These are phyloP conservation scores for Chlorella vulgaris DNA, from an alignment of 139 green algal species.

Conservation along the genomic window DNA sequence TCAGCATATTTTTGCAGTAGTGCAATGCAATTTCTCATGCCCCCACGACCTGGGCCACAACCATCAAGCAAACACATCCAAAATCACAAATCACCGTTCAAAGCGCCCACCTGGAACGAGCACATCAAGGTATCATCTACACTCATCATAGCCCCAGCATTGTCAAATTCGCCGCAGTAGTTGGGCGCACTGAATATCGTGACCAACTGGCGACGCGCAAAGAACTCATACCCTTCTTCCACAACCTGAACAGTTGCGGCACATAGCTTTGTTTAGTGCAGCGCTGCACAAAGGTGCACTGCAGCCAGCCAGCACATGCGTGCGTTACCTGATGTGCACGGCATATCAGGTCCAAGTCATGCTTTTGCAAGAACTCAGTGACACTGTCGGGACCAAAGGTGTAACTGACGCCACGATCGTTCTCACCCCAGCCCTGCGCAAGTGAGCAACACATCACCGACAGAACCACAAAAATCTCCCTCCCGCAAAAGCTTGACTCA, in stretches of 20 bases:
- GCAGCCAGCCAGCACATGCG: background rate
- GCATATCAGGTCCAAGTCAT: conserved; percentile 98
- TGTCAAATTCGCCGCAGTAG: conserved; percentile 99
- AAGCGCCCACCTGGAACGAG: conserved; percentile 88
- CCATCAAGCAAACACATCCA: background rate
- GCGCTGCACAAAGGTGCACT: too few relatives aligned
- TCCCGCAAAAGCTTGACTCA: too few relatives aligned
- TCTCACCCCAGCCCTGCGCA: conserved; percentile 94
- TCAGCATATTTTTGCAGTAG: too few relatives aligned
- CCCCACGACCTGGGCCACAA: too few relatives aligned
- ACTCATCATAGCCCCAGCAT: conserved; percentile 99
- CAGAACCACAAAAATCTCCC: too few relatives aligned
- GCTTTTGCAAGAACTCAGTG: conserved; percentile 94
- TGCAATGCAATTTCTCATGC: too few relatives aligned
- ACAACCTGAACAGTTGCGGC: conserved; percentile 24
- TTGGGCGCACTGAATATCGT: conserved; percentile 99
- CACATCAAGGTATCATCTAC: conserved; percentile 99
- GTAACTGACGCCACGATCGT: conserved; percentile 98
- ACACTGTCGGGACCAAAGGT: conserved; percentile 97
- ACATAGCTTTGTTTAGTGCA: too few relatives aligned
- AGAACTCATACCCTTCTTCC: conserved; percentile 99
- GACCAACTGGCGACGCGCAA: conserved; percentile 98
- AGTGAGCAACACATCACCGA: background rate
- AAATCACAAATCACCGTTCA: background rate
- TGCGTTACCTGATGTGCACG: conserved; percentile 89